These are phyloP conservation scores for Vitis vinifera DNA, from an alignment of 164 flowering plant genomes.

Conservation along the genomic window DNA sequence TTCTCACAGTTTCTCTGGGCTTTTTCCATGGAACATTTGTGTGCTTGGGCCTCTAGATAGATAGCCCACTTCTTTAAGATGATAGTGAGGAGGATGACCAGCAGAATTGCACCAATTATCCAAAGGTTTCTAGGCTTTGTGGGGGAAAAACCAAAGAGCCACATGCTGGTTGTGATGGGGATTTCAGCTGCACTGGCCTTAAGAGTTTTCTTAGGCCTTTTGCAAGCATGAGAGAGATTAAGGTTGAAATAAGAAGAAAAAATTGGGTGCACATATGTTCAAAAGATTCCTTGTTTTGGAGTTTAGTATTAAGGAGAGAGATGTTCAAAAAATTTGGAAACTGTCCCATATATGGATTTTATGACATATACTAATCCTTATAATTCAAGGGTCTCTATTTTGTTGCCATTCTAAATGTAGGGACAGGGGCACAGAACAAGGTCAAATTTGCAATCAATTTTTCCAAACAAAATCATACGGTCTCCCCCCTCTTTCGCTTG, in stretches of 20 bases:
- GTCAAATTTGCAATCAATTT: too few relatives aligned
- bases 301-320: not conserved
- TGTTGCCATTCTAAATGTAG: too few relatives aligned
- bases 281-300: constrained; percentile 1
- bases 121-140: constrained; percentile 2
- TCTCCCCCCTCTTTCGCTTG: too few relatives aligned
- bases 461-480: too few relatives aligned
- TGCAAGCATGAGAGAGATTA: not conserved
- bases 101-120: constrained; percentile 14
- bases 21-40: not conserved
- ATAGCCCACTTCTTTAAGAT: constrained; percentile 15
- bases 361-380: too few relatives aligned
- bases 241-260: not conserved
- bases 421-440: too few relatives aligned
- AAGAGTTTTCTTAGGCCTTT: not conserved
- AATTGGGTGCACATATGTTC: not conserved
- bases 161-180: not conserved
- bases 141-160: not conserved
- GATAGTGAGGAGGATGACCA: constrained; percentile 12
- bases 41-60: not conserved
- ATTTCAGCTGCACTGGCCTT: not conserved
- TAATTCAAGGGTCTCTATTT: too few relatives aligned
- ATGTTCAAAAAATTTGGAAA: too few relatives aligned
- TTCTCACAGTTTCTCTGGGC: not conserved
- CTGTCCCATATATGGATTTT: too few relatives aligned